Base-by-base conservation (phyloP, 2,329 filamentous ascomycete genomes). In the Fusarium sp. region DNA sequence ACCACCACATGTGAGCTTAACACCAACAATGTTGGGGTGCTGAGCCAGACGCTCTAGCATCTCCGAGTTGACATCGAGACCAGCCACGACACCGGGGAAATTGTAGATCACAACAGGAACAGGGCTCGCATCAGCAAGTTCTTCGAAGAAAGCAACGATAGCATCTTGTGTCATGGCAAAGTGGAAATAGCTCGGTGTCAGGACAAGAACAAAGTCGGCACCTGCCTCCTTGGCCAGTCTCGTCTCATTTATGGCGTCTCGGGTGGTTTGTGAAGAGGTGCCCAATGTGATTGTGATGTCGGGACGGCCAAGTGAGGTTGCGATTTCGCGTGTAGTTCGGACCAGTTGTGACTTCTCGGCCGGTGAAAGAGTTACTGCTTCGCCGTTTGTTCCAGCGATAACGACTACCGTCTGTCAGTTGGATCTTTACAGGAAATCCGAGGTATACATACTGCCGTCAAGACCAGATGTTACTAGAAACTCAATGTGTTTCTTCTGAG, bases 181-280 rank as follows among this genome's bases (percentile, higher is more conserved):
- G 75, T 90, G 87, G 78, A 92, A 93, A 79, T 92, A 92, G 70
- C 85, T 88, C n/a, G 90, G 90, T 11, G 89, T 88, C 9, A 92
- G 83, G 0, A 92, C 84, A 35, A 93, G 82, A 2, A 86, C 88
- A 70, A 87, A 91, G 76, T 92, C 88, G 62, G 88, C 90, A 32
- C 90, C 90, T 14, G 87, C 83, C 9, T 83, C 83, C 46, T 84
- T 82, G 10, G 90, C 88, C 70, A 90, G 85, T 57, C 81, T 80
- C 71, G 88, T 91, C 53, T 92, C 83, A 25, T 87, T 83, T 67
- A 92, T 87, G 46, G 88, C 87, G 71, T 91, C 88, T 53, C 87
- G 84, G 8, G 88, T 91, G 19, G 87, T 90, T 65, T 90, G 85
- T 44, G 88, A 88, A 19, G 87, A 87, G 59, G 87, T 89, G 37